phyloP scores from a whole-genome alignment of 345 rosid species.

The Durio zibethinus region DNA sequence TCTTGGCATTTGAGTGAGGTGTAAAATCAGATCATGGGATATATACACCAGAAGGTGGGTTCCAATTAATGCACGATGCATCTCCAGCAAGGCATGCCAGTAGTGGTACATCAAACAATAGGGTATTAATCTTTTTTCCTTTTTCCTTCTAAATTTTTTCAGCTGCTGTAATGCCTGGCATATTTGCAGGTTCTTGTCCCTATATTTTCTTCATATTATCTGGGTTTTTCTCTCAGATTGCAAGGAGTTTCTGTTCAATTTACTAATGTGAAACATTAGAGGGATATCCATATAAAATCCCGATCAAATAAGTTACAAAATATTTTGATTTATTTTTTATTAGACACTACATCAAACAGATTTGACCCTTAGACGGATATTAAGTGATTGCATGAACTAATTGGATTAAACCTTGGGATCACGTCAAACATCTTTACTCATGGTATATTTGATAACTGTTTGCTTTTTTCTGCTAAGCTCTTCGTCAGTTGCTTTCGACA shows the following conservation, averaged over 20 bases:
- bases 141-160: constrained; percentile 3
- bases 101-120: constrained; percentile 24
- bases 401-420: too few relatives aligned
- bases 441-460: neutral
- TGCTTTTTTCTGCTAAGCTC: constrained; percentile 7
- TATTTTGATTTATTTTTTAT: constrained; percentile 36
- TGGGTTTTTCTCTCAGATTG: constrained; percentile 41
- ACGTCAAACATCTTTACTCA: too few relatives aligned
- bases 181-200: constrained; percentile 36
- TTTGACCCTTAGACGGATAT: too few relatives aligned
- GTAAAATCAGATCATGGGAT: constrained; percentile 57
- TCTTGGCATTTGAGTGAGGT: constrained; percentile 55
- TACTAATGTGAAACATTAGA: constrained; percentile 41
- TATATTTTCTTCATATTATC: constrained; percentile 22
- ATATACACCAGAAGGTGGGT: constrained; percentile 44
- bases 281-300: constrained; percentile 33
- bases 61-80: constrained; percentile 35
- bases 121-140: constrained; percentile 13
- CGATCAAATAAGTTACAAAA: constrained; percentile 39
- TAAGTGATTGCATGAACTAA: too few relatives aligned
- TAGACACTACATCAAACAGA: constrained; percentile 11
- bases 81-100: constrained; percentile 29
- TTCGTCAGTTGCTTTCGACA: neutral
- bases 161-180: constrained; percentile 30
- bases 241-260: constrained; percentile 41